Base-by-base conservation (phyloP, 2,329 filamentous ascomycete genomes). In the Tolypocladium pustulatum region DNA sequence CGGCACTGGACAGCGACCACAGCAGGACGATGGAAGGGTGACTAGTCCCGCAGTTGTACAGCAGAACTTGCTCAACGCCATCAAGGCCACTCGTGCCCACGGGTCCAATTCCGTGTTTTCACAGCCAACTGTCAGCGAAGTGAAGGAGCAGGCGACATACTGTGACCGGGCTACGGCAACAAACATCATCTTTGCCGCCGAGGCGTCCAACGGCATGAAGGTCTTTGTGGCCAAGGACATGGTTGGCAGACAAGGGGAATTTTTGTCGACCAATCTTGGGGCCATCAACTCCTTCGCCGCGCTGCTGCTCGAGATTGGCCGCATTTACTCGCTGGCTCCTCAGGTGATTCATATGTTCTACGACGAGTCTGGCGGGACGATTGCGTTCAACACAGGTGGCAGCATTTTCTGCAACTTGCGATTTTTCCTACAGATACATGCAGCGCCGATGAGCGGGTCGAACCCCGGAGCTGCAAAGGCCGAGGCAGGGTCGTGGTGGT, bases 381-480 rank as follows among this genome's bases (percentile, higher is more conserved):
- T 99, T 62, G 94, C 93, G 0, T 99, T 99, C 79, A 99, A 99
- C 70, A 82, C 83, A 10, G 84, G 81, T 43, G 92, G 93, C 41
- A 90, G 88, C 66, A 83, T 99, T 36, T 99, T 97, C 76, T 97
- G 91, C 78, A 99, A 99, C 69, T 81, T 96, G 63, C 81, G 90
- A 22, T 96, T 90, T 77, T 97, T 92, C 71, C 74, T 88, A 61
- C 86, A 93, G 67, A 74, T 97, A 37, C 93, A 97, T 68, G 78
- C 83, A 52, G 67, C 75, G 17, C 72, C 77, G 62, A 71, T 84
- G 54, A 66, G 63, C 55, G 74, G 59, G 55, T 70, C 27, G 51
- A 64, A 56, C 27, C 68, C 54, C 30, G 70, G 71, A 2, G 74
- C 79, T 57, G 82, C 76, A 20, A 84, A 78, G 69, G 78, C 83